A percentile compares a stretch with the other conserved stretches of the same genome.
Evolutionary conservation across 2,329 filamentous ascomycete genomes (phyloP).

Genomic region (Fulvia fulva): DNA sequence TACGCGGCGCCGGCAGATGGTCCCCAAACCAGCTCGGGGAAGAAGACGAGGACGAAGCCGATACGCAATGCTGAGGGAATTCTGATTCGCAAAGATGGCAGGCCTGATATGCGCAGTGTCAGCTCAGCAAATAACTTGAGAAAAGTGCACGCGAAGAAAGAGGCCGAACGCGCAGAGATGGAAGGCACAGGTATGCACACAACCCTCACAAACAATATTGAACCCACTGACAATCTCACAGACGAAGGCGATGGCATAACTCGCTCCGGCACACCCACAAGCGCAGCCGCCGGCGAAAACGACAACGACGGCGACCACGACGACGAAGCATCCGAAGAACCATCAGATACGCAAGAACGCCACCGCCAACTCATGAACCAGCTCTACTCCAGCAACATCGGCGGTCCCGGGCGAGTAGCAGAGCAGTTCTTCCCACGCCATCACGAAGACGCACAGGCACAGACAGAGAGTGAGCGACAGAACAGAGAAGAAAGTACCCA

Average conservation of each 20-base stretch:
- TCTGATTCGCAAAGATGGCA: conserved; percentile 49
- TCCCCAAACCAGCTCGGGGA: conserved; percentile 26
- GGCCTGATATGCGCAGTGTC: conserved; percentile 51
- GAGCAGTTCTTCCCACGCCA: conserved; percentile 23
- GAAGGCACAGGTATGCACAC: conserved; percentile 15
- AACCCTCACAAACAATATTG: background rate
- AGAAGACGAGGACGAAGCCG: conserved; percentile 50
- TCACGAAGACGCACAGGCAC: conserved; percentile 11
- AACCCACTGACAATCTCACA: background rate
- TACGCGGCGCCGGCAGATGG: conserved; percentile 13
- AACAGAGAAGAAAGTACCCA: conserved; percentile 6
- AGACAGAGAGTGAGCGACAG: conserved; percentile 8
- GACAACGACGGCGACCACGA: background rate
- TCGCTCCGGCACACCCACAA: conserved; percentile 21
- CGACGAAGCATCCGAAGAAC: conserved; percentile 18
- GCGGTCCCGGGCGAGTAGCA: conserved; percentile 10
- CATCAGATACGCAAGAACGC: conserved; percentile 21
- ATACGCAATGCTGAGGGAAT: conserved; percentile 49
- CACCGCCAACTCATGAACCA: conserved; percentile 31
- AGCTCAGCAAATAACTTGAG: conserved; percentile 50
- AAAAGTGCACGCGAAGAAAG: conserved; percentile 50
- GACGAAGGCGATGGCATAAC: conserved; percentile 19
- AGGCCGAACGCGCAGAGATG: conserved; percentile 35
- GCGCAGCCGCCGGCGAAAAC: conserved; percentile 15
- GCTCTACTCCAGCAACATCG: conserved; percentile 26